A percentile compares a stretch with the other conserved stretches of the same genome.
phyloP scores from a whole-genome alignment of 2,329 filamentous ascomycete genomes.

The Talaromyces piceae region DNA sequence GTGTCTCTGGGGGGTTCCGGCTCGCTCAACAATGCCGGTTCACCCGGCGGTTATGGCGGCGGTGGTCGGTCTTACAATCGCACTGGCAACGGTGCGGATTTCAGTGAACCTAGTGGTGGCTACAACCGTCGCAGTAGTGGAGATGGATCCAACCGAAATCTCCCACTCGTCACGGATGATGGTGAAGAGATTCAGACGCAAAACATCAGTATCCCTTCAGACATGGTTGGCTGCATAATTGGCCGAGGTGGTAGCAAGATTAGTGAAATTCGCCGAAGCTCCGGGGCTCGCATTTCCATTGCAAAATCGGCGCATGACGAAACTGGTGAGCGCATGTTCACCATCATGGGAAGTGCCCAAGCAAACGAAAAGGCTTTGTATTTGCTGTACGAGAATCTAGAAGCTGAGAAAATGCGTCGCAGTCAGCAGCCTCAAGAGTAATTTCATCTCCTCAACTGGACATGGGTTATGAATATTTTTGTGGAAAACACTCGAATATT shows the following conservation, averaged over 20 bases:
- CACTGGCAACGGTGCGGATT: conserved; percentile 94
- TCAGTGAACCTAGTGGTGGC: conserved; percentile 71
- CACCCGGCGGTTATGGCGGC: conserved; percentile 24
- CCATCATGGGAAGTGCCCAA: conserved; percentile 89
- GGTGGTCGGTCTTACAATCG: conserved; percentile 71
- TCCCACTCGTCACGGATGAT: conserved; percentile 86
- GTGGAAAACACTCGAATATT: background rate
- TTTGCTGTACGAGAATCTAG: conserved; percentile 95
- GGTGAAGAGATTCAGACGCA: conserved; percentile 94
- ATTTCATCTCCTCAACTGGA: conserved; percentile 11
- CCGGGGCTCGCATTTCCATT: conserved; percentile 93
- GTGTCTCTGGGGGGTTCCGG: conserved; percentile 61
- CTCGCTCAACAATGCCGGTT: conserved; percentile 40
- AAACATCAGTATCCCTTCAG: conserved; percentile 98
- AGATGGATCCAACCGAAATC: conserved; percentile 70
- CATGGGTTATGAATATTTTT: conserved; percentile 4
- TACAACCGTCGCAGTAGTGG: conserved; percentile 77
- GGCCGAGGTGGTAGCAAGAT: conserved; percentile 94
- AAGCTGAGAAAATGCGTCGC: conserved; percentile 97
- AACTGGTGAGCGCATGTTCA: conserved; percentile 98
- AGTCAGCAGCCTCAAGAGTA: conserved; percentile 65
- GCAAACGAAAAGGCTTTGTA: conserved; percentile 95
- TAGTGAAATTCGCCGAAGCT: conserved; percentile 95
- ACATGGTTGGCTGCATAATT: conserved; percentile 99
- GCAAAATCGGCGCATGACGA: conserved; percentile 96